Evolutionary conservation across 2,329 filamentous ascomycete species (phyloP), one percentile per base, ranked within the genome.

Genomic region (Ophiostoma tasmaniense): DNA sequence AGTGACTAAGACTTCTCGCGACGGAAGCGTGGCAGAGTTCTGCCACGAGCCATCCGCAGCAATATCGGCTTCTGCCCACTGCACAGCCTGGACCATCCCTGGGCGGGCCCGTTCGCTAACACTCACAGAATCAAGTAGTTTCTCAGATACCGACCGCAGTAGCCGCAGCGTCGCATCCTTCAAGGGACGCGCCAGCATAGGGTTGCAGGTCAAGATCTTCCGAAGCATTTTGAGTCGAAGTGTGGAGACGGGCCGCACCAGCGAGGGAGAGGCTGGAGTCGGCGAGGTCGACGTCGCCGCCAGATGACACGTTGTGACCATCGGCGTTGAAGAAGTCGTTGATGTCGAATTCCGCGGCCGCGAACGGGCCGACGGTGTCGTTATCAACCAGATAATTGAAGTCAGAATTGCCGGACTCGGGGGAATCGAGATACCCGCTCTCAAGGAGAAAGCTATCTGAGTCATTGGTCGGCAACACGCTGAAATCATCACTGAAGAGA

Each of bases 361-460:
- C 78, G 76, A 67, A 75, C 76, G 77, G 80, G 79, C 79, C 75
- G 79, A 81, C 73, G 80, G 81, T 70, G 80, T 81, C 76, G 86
- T 89, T 80, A 85, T 83, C 79, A 87, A 77, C 84, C 84, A 88
- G 69, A 89, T 86, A 81, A 89, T 88, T 81, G 84, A 86, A 83
- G 81, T 87, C 85, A 87, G 84, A 80, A 87, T 81, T 79, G 82
- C 83, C 80, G 80, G 84, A 82, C 82, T 87, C 80, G 89, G 88
- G 82, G 81, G 87, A 85, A 91, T 89, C 83, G 85, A 88, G 83
- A 86, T 91, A 84, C 84, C 85, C 85, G 83, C 86, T 86, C 85
- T 91, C 87, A 89, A 89, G 80, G 88, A 90, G 81, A 84, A 86
- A 86, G 87, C 85, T 81, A 92, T 91, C 86, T 87, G 87, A 78